Evolutionary conservation across 2,329 filamentous ascomycete genomes (phyloP), one percentile per base, ranked within the genome.

Genomic region (Pezicula rhizophila): DNA sequence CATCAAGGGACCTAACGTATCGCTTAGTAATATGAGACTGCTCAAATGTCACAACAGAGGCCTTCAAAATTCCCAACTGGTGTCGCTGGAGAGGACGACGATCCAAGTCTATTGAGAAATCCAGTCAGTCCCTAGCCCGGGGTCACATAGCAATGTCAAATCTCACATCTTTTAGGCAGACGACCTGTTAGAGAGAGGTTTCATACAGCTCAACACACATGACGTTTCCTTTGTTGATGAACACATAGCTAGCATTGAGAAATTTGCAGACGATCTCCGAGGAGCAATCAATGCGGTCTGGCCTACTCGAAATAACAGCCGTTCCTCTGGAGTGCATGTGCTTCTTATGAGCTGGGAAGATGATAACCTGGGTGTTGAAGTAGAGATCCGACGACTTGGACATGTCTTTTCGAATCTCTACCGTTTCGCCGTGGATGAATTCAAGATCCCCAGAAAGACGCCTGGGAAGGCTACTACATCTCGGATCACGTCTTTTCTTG

Each of bases 101-200:
- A 31, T 31, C 8, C 11, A 31, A 10, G 8, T 31, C 3, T 31
- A 31, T 31, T 12, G 8, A 10, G 8, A 10, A 31, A 31, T 31
- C 28, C 28, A 10, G 28, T 12, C 8, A 31, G 28, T 31, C 8
- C 5, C 7, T 31, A 10, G 11, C 11, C 8, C 8, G 12, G 28
- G 12, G 11, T 11, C 28, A 3, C 5, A 31, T 12, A 7, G 4
- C 8, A 10, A 31, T 31, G 8, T 4, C 28, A 10, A 10, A 31
- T 2, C 28, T 31, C 8, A 31, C 28, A 31, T 10, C 8, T 10
- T 12, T 31, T 12, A 31, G 28, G 28, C 8, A 31, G 28, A 31
- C 11, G 28, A 31, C 4, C 28, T 10, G 11, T 31, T 4, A 12
- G 23, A 76, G 28, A 31, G 11, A 4, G 28, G 28, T 31, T 31